Conservation (phyloP, 805 yeast species). For the Kodamaea leandrae region DNA sequence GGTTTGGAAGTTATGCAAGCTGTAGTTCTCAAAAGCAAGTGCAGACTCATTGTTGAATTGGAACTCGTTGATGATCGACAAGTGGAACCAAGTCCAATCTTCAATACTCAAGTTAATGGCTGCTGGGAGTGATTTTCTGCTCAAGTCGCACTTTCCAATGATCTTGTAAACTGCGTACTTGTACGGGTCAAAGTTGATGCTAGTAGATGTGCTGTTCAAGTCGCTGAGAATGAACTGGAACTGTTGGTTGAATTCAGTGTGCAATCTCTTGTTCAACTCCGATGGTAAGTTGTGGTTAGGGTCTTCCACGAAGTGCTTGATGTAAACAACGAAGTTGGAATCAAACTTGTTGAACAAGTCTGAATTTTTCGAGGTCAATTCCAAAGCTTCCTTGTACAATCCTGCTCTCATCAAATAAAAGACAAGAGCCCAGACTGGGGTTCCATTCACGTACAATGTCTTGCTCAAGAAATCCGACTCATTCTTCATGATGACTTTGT, state of each 20-base stretch:
- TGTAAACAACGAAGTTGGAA: constrained; percentile 74
- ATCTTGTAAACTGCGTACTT: constrained; percentile 87
- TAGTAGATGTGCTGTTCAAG: constrained; percentile 19
- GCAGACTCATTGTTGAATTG: constrained; percentile 32
- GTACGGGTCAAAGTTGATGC: constrained; percentile 68
- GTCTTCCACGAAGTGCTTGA: constrained; percentile 60
- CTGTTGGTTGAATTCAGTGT: constrained; percentile 79
- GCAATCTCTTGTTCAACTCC: constrained; percentile 66
- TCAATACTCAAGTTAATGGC: constrained; percentile 74
- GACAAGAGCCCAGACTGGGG: constrained; percentile 92
- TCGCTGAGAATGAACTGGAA: constrained; percentile 60
- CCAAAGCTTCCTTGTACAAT: constrained; percentile 71
- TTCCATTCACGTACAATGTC: constrained; percentile 60
- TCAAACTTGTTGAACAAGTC: constrained; percentile 82
- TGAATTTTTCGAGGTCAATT: constrained; percentile 59
- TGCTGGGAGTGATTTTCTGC: constrained; percentile 64
- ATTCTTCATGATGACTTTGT: constrained; percentile 35
- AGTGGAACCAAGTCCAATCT: constrained; percentile 96
- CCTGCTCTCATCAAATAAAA: constrained; percentile 87
- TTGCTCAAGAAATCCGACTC: constrained; percentile 21
- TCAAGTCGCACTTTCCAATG: constrained; percentile 82
- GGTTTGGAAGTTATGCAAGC: constrained; percentile 70
- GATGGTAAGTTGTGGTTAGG: constrained; percentile 57
- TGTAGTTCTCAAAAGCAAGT: constrained; percentile 67
- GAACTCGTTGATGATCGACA: constrained; percentile 65